Conservation (phyloP, 805 yeast genomes). For the Lipomyces yamadae region DNA sequence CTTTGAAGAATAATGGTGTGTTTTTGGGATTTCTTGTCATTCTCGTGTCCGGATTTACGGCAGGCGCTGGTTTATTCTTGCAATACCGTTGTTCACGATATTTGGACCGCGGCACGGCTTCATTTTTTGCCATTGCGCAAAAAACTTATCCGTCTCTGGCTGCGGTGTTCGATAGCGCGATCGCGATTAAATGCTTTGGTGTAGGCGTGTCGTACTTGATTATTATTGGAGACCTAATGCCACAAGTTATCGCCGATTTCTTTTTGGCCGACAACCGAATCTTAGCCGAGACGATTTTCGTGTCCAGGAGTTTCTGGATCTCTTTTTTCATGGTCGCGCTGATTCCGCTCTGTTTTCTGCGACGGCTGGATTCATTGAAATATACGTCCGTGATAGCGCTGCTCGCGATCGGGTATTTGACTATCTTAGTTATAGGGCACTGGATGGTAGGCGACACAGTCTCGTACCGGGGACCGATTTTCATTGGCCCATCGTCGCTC, state of each 20-base stretch:
- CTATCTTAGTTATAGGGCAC: constrained; percentile 74
- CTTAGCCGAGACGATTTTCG: constrained; percentile 18
- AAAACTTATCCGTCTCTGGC: constrained; percentile 72
- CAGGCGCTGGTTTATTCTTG: constrained; percentile 68
- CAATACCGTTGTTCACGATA: constrained; percentile 63
- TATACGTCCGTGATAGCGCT: constrained; percentile 85
- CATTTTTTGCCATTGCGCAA: constrained; percentile 69
- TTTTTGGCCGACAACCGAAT: constrained; percentile 26
- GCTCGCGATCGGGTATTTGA: constrained; percentile 76
- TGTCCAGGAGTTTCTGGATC: constrained; percentile 54
- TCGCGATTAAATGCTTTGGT: constrained; percentile 78
- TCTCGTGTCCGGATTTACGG: constrained; percentile 63
- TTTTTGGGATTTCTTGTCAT: constrained; percentile 60
- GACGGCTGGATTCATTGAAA: constrained; percentile 78
- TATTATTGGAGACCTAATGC: constrained; percentile 77
- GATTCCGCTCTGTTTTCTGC: constrained; percentile 70
- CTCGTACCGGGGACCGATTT: constrained; percentile 56
- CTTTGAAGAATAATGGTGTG: constrained; percentile 67
- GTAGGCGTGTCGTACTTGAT: constrained; percentile 77
- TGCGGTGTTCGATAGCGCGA: constrained; percentile 71
- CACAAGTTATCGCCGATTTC: constrained; percentile 49
- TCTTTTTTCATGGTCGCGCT: constrained; percentile 53
- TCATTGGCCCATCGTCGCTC: constrained; percentile 54
- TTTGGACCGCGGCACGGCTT: constrained; percentile 64
- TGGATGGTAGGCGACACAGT: constrained; percentile 62